Percentiles rank a stretch among this genome's conserved stretches.
phyloP scores from a whole-genome alignment of 2,329 filamentous ascomycete species.

The Talaromyces atroroseus region DNA sequence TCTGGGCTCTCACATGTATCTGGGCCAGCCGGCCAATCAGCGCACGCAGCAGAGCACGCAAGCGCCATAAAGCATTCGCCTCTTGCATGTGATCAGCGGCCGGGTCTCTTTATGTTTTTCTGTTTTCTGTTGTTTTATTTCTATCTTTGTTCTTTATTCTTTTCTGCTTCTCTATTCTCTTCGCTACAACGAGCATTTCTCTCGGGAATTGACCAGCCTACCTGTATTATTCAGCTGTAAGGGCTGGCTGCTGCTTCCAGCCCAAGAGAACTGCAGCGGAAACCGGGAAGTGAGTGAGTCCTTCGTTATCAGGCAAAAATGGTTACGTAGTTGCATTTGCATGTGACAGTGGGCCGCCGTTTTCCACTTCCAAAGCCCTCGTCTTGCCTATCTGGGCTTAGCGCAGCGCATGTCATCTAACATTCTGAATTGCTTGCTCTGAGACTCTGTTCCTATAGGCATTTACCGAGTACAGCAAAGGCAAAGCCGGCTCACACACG shows the following conservation, averaged over 20 bases:
- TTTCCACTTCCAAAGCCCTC: background rate
- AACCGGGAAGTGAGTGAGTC: background rate
- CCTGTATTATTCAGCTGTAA: too few relatives aligned
- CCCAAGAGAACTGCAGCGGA: background rate
- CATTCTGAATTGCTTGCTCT: too few relatives aligned
- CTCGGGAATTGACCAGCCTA: too few relatives aligned
- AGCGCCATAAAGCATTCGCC: background rate
- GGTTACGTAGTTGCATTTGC: background rate
- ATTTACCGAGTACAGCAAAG: too few relatives aligned
- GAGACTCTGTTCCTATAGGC: too few relatives aligned
- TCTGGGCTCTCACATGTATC: constrained; percentile 7
- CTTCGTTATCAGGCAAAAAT: background rate
- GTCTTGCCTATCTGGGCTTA: background rate
- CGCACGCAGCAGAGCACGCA: constrained; percentile 1
- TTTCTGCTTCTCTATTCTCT: too few relatives aligned
- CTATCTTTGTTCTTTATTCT: background rate
- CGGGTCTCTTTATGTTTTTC: too few relatives aligned
- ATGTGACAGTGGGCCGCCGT: background rate
- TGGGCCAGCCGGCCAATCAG: constrained; percentile 1
- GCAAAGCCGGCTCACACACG: too few relatives aligned
- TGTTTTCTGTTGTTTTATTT: background rate
- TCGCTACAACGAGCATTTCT: too few relatives aligned
- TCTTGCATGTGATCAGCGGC: constrained; percentile 13
- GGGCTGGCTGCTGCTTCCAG: too few relatives aligned
- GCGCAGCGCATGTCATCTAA: too few relatives aligned